Conservation (phyloP, 2,329 filamentous ascomycete species). For the Neofusicoccum kwambonambiense region DNA sequence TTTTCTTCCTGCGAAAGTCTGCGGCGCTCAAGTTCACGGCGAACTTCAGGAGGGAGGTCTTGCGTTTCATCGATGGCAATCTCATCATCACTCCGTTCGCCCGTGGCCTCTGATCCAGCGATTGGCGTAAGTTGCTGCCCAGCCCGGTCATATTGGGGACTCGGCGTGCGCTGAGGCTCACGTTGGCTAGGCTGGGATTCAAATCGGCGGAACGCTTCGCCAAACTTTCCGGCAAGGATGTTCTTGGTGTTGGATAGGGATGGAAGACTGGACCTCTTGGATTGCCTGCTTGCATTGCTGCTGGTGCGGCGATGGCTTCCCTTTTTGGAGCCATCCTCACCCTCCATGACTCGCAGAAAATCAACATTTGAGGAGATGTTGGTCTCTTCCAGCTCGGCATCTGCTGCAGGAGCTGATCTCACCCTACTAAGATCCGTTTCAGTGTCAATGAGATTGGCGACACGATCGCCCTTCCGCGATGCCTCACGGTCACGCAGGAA, state of each 20-base stretch:
- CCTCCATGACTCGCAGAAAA: slow-evolving; percentile 74
- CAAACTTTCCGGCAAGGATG: slow-evolving; percentile 83
- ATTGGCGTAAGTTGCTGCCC: slow-evolving; percentile 58
- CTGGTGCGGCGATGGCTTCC: slow-evolving; percentile 54
- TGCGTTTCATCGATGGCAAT: slow-evolving; percentile 64
- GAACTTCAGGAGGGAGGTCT: slow-evolving; percentile 79
- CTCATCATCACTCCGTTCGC: slow-evolving; percentile 66
- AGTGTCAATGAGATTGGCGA: slow-evolving; percentile 20
- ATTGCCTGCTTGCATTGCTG: slow-evolving; percentile 58
- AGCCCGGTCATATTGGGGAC: slow-evolving; percentile 26
- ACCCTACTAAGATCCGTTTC: slow-evolving; percentile 22
- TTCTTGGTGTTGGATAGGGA: slow-evolving; percentile 74
- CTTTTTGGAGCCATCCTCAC: slow-evolving; percentile 53
- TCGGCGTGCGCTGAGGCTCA: slow-evolving; percentile 28
- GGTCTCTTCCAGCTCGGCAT: slow-evolving; percentile 49
- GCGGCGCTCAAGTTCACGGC: slow-evolving; percentile 81
- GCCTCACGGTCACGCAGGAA: slow-evolving; percentile 76
- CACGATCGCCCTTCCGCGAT: slow-evolving; percentile 38
- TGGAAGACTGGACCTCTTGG: slow-evolving; percentile 72
- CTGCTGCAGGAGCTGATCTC: slow-evolving; percentile 30
- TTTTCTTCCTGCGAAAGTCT: slow-evolving; percentile 84
- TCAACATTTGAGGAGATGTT: slow-evolving; percentile 79
- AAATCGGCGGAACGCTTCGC: slow-evolving; percentile 90
- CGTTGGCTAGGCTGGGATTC: slow-evolving; percentile 54
- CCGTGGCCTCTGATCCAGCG: slow-evolving; percentile 71